Base-by-base conservation (phyloP, 371 early-diverging fungal species). In the Vittaforma corneae region DNA sequence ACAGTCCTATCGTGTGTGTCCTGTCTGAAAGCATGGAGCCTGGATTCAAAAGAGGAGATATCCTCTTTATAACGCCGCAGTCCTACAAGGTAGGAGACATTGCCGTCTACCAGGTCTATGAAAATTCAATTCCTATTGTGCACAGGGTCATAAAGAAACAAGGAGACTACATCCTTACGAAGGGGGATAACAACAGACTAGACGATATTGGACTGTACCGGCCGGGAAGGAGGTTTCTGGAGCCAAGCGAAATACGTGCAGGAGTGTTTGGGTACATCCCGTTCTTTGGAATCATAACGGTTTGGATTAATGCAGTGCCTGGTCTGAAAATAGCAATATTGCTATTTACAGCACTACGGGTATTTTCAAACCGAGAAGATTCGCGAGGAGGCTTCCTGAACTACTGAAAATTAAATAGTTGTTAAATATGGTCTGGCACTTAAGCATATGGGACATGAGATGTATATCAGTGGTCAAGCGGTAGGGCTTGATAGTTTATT, bases 1-100 rank as follows among this genome's bases (percentile, higher is more conserved):
- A 94, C 77, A 87, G 88, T 61, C 98, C 97, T 3, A 87, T 95
- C 46, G 98, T 97, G 11, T 96, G 96, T 1, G 98, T 97, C 2
- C 78, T 94, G 62, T 93, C 92, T 79, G 97, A 89, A 67, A 89
- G 89, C 77, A 97, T 97, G 98, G 89, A 88, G 65, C 97, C 98
- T 32, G 94, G 92, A 24, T 94, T 94, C 76, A 82, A 88, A 65
- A 82, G 93, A 66, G 98, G 98, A 26, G 98, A 97, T 76, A 85
- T 97, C 62, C 81, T 97, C 22, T 86, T 94, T 65, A 81, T 97
- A 35, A 78, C 83, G 62, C 83, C 89, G 14, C 80, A 91, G 30
- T 32, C 52, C 9, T 71, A 65, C 22, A 78, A 82, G 32, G 83
- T 87, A 28, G 95, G 95, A 65, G 95, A 96, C 69, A 92, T 96